A percentile compares a stretch with the other conserved stretches of the same genome.
Evolutionary conservation across 106 monocot genomes (phyloP).

Genomic region (Vanilla planifolia): DNA sequence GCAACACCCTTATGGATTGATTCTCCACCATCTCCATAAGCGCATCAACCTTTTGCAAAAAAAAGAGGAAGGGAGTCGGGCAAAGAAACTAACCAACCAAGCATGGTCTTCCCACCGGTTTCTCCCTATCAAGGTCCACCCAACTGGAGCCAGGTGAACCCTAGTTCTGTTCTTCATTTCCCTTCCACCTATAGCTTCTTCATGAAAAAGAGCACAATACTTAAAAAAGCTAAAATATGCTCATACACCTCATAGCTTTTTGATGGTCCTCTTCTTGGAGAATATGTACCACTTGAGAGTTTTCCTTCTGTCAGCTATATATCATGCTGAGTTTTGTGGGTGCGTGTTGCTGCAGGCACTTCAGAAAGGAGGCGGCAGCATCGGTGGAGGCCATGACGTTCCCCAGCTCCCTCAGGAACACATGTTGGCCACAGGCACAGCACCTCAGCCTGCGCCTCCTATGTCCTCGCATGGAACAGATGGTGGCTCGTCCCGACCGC

Average conservation of each 20-base stretch:
- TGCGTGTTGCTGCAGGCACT: no score
- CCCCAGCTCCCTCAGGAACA: conserved; percentile 10
- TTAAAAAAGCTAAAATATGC: background rate
- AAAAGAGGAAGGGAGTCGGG: conserved; percentile 12
- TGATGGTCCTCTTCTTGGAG: no score
- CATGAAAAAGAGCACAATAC: conserved; percentile 2
- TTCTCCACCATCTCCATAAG: conserved; percentile 38
- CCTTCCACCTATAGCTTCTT: conserved; percentile 12
- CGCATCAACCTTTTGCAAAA: conserved; percentile 25
- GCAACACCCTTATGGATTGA: conserved; percentile 18
- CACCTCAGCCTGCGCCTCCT: no score
- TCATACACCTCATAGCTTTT: no score
- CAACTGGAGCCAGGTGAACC: conserved; percentile 59
- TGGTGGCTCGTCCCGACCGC: conserved; percentile 10
- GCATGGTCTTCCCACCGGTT: conserved; percentile 60
- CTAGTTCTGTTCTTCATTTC: background rate
- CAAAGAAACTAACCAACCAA: conserved; percentile 6
- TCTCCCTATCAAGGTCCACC: conserved; percentile 61
- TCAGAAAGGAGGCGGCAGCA: conserved; percentile 8
- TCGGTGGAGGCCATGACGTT: conserved; percentile 10
- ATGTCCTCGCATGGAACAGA: background rate
- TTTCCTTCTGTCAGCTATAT: no score
- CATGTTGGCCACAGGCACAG: no score
- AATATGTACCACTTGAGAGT: no score
- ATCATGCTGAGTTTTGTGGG: no score